Conservation (phyloP, 169 alveolate genomes). For the Plasmodium cynomolgi region DNA sequence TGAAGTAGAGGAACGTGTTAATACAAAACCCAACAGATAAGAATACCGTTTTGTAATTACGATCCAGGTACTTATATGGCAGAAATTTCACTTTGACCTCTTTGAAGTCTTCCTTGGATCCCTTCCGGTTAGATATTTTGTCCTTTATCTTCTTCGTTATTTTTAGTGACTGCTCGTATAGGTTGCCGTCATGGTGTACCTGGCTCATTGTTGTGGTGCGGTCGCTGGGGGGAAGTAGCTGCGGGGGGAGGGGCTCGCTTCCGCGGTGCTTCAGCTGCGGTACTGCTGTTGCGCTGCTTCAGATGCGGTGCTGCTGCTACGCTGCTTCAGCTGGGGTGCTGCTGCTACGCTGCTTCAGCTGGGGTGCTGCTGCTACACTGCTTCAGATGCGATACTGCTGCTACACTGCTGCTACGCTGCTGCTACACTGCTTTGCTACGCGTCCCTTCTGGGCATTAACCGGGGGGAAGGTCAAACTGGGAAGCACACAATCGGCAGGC, state of each 20-base stretch:
- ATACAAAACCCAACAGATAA: conserved; percentile 9
- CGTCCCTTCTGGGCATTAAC: background rate
- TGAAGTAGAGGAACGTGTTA: conserved; percentile 32
- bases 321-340: too few relatives aligned
- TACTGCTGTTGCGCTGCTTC: too few relatives aligned
- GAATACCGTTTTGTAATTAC: background rate
- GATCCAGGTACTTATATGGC: background rate
- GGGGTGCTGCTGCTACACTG: too few relatives aligned
- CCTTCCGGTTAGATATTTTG: conserved; percentile 8
- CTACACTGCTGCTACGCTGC: too few relatives aligned
- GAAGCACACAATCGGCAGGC: background rate
- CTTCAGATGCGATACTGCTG: too few relatives aligned
- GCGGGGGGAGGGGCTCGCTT: background rate
- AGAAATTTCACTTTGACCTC: background rate
- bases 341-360: too few relatives aligned
- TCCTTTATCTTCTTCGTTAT: conserved; percentile 19
- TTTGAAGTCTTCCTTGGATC: conserved; percentile 1
- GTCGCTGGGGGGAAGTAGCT: background rate
- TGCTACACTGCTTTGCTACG: background rate
- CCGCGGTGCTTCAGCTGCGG: background rate
- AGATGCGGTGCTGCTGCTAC: too few relatives aligned
- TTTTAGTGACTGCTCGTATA: background rate
- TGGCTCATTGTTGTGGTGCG: background rate
- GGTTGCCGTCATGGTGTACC: background rate
- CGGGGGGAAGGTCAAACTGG: background rate